Percentiles rank a stretch among this genome's conserved stretches.
These are phyloP conservation scores for Harringtonia lauricola DNA, from an alignment of 2,329 filamentous ascomycete genomes.

Conservation along the genomic window DNA sequence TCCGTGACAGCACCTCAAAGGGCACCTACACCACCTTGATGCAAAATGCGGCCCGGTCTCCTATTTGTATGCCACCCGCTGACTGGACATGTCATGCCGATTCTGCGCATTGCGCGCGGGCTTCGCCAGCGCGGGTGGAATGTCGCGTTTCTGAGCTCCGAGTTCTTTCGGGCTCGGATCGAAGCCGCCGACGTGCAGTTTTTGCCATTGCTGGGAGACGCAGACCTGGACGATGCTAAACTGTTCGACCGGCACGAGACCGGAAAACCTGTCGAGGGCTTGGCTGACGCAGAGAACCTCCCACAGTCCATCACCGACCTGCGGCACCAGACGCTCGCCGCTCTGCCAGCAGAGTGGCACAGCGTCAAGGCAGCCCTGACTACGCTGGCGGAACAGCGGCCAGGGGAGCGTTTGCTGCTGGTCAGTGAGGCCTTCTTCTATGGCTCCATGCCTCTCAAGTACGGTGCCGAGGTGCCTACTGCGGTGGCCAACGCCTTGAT, in stretches of 20 bases:
- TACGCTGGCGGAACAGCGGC: conserved; percentile 12
- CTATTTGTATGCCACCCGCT: conserved; percentile 24
- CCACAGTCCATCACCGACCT: conserved; percentile 19
- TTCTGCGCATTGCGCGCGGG: conserved; percentile 21
- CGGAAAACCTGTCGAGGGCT: conserved; percentile 8
- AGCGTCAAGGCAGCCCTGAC: conserved; percentile 18
- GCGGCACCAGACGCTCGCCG: conserved; percentile 18
- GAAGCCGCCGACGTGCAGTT: conserved; percentile 20
- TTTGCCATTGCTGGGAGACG: conserved; percentile 19
- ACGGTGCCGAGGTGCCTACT: conserved; percentile 17
- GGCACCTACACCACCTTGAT: background rate
- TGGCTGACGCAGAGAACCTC: conserved; percentile 16
- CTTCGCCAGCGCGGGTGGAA: conserved; percentile 20
- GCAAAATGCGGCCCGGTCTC: conserved; percentile 9
- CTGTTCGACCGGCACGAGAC: conserved; percentile 8
- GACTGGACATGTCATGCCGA: conserved; percentile 25
- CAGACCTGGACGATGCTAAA: conserved; percentile 21
- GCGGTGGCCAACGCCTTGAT: conserved; percentile 8
- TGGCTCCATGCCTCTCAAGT: conserved; percentile 22
- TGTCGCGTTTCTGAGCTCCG: conserved; percentile 24
- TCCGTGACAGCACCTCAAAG: too few species aligned
- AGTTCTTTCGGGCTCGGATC: conserved; percentile 22
- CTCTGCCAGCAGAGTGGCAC: conserved; percentile 22
- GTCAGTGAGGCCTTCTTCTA: conserved; percentile 24
- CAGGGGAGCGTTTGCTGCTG: conserved; percentile 16